Evolutionary conservation across 225 moss, liverwort and hornwort genomes (phyloP), one percentile per base, ranked within the genome.

Genomic region (Straminergon stramineum): DNA sequence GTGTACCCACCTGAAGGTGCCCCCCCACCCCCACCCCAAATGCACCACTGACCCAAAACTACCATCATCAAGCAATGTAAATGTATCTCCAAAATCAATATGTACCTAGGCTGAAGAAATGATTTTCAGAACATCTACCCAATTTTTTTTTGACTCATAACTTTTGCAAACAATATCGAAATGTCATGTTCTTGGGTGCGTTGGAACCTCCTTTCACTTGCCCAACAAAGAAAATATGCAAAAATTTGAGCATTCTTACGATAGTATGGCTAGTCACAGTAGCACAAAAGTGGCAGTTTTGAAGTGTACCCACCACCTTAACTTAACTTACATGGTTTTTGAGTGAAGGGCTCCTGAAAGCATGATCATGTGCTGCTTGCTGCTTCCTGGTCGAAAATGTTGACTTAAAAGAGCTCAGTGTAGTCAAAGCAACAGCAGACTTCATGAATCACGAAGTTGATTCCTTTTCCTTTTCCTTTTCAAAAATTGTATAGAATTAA

Each of bases 41-140:
- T 35, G 4, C 1, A 5, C 11, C 35, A 20, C 1, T 3, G 1
- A 11, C 11, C 35, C 20, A 4, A 67, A 35, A 37, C 37, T 4
- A 0, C 4, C 32, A 17, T 32, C 5, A 8, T 17, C 32, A 17
- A 1, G 0, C 1, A 2, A 0, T 4, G 17, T 65, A 65, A n/a
- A n/a, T n/a, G n/a, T 1, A 32, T 34, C 17, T 65, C 5, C 39
- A 13, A n/a, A n/a, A 69, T n/a, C 4, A 69, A 12, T 22, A 7
- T n/a, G 4, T 7, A 69, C 4, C 0, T 69, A 13, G 4, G 1
- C 23, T 2, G 1, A 70, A 70, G 8, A 70, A 70, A 24, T 0
- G 0, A 15, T 15, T 39, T 5, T 39, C 4, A 70, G 1, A 24
- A 24, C 14, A 8, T 70, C 2, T 41, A 14, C 23, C 4, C n/a